These are phyloP conservation scores for Podaxis pistillaris DNA, from an alignment of 768 basidiomycete genomes.

Conservation along the genomic window DNA sequence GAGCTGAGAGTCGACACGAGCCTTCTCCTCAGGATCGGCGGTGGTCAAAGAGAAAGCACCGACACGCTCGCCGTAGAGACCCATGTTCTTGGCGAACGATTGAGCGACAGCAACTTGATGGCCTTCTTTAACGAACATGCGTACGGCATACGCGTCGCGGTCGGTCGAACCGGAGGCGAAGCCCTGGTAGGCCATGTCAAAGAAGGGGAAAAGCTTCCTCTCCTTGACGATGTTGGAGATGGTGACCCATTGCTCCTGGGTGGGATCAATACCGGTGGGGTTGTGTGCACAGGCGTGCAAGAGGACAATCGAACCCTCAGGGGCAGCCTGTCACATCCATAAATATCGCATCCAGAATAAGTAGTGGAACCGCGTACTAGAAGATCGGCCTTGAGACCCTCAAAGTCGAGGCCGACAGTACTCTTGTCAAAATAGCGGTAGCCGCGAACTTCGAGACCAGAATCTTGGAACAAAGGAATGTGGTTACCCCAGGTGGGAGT, in stretches of 20 bases:
- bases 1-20: conserved; percentile 88
- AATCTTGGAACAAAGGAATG: conserved; percentile 89
- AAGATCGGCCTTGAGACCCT: conserved; percentile 85
- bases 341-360: conserved; percentile 2
- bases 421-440: conserved; percentile 95
- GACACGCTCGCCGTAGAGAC: conserved; percentile 96
- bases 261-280: conserved; percentile 97
- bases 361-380: conserved; percentile 46
- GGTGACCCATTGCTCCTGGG: conserved; percentile 87
- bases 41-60: conserved; percentile 92
- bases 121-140: conserved; percentile 88
- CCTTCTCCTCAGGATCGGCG: conserved; percentile 69
- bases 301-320: conserved; percentile 80
- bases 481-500: conserved; percentile 98
- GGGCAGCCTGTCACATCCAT: conserved; percentile 48
- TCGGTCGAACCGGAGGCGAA: conserved; percentile 93
- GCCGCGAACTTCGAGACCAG: conserved; percentile 86
- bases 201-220: conserved; percentile 94
- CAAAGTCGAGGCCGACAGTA: conserved; percentile 90
- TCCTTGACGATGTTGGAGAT: conserved; percentile 86
- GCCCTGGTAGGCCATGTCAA: conserved; percentile 99
- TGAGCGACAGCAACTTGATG: conserved; percentile 91
- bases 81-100: conserved; percentile 99
- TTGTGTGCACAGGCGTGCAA: conserved; percentile 99
- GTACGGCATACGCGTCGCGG: conserved; percentile 91